These are phyloP conservation scores for Mangifera indica DNA, from an alignment of 345 rosid genomes.

Conservation along the genomic window DNA sequence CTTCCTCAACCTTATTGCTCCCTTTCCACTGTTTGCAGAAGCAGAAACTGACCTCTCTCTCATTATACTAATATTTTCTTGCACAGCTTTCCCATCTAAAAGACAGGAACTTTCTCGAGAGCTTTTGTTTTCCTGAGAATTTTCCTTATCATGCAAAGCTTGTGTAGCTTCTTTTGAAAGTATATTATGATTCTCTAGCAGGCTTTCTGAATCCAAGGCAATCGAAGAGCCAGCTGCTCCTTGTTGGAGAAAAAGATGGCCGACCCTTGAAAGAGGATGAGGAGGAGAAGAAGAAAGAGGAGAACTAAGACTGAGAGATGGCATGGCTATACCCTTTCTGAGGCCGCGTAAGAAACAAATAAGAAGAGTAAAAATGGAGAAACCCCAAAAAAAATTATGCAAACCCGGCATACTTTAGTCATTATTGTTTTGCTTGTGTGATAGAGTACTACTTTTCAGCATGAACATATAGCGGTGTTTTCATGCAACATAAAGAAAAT, in stretches of 20 bases:
- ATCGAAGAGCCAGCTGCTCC: neutral
- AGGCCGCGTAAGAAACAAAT: too few species aligned
- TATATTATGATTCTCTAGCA: too few species aligned
- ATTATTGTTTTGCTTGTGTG: too few species aligned
- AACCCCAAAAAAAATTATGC: too few species aligned
- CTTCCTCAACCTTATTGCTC: slow-evolving; percentile 25
- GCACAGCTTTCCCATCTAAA: slow-evolving; percentile 1
- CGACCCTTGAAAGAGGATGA: neutral
- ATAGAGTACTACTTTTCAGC: too few species aligned
- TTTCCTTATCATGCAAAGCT: neutral
- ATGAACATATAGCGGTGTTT: too few species aligned
- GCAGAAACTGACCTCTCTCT: neutral
- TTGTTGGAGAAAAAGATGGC: neutral
- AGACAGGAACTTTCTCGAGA: neutral
- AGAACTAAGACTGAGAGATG: too few species aligned
- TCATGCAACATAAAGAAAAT: too few species aligned
- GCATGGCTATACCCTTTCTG: too few species aligned
- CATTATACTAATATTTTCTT: neutral
- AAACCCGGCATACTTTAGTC: too few species aligned
- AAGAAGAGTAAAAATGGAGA: too few species aligned
- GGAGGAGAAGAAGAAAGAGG: neutral
- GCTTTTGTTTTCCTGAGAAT: neutral
- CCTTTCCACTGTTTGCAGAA: neutral
- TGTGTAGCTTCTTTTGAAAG: neutral
- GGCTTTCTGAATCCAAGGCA: neutral